Evolutionary conservation across 2,329 filamentous ascomycete genomes (phyloP), one percentile per base, ranked within the genome.

Genomic region (Triangularia verruculosa): DNA sequence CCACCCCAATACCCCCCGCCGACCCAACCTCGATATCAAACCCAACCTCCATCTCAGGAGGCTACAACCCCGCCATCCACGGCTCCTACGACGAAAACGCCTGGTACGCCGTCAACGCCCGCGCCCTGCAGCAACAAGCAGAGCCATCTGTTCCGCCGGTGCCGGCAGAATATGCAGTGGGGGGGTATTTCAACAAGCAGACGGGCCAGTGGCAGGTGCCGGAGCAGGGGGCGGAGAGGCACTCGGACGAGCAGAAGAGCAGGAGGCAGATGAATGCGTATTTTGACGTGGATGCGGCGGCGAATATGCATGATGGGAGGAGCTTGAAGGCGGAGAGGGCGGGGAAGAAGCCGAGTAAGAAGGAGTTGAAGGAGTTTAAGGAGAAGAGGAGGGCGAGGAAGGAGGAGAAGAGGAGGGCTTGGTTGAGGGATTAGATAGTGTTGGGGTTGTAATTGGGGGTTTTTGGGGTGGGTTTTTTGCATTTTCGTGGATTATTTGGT

Each of bases 41-140:
- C 66, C 65, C 76, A 65, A 52, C 76, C 70, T 70, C 77, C 54
- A 78, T 85, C 22, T 84, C 83, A 4, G 89, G 89, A 64, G 93
- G 94, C 66, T 99, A 99, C 79, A 97, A 98, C 74, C 95, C 95
- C 1, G 91, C 92, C 24, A 94, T 99, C 54, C 95, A 99, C 75
- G 95, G 95, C 70, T 90, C 93, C 78, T 99, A 97, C 80, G 95
- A 99, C 72, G 93, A 93, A 3, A 95, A 89, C 65, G 94, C 95
- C n/a, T 91, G 93, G 80, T 99, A 99, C 75, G 94, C 95, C 11
- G 84, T 91, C 73, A 79, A 81, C 27, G 63, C 68, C 4, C 66
- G 79, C 8, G 61, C 57, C 43, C 22, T 9, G 20, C 13, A 47
- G 57, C 72, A 59, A 58, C 73, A 79, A 3, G 70, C 79, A n/a